phyloP scores from a whole-genome alignment of 2,329 filamentous ascomycete genomes.

The Lasiodiplodia theobromae region DNA sequence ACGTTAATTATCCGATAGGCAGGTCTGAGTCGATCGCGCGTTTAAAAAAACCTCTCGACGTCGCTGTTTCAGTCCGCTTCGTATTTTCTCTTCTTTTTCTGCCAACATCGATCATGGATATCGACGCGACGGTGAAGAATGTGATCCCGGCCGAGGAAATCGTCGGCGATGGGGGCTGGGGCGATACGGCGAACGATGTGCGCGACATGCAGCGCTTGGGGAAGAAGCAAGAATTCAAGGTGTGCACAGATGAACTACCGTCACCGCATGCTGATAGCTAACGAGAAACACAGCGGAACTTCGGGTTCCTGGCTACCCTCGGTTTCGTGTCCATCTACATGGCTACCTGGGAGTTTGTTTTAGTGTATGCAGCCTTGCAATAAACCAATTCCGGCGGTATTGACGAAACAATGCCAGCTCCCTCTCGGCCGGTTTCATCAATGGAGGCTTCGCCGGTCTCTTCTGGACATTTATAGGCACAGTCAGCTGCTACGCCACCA shows the following conservation, averaged over 20 bases:
- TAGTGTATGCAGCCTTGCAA: constrained; percentile 40
- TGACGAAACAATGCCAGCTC: constrained; percentile 11
- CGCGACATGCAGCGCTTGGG: constrained; percentile 58
- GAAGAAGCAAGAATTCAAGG: constrained; percentile 58
- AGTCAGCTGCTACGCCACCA: constrained; percentile 29
- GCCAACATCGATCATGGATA: not conserved
- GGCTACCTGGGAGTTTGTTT: constrained; percentile 61
- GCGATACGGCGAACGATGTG: constrained; percentile 29
- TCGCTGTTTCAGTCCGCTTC: not conserved
- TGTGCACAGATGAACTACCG: constrained; percentile 28
- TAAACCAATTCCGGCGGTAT: not conserved
- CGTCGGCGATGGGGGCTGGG: constrained; percentile 19
- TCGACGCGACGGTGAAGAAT: constrained; percentile 9
- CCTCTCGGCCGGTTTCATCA: constrained; percentile 31
- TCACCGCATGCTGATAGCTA: not conserved
- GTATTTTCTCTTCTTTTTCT: not conserved
- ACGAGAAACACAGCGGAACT: constrained; percentile 50
- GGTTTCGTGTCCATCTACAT: constrained; percentile 62
- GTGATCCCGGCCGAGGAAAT: constrained; percentile 13
- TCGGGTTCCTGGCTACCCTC: constrained; percentile 59
- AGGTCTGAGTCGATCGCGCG: not conserved
- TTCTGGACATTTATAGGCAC: constrained; percentile 33
- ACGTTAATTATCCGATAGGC: not conserved
- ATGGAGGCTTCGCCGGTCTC: constrained; percentile 32
- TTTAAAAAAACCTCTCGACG: constrained; percentile 1